Percentiles rank a stretch among this genome's conserved stretches.
These are phyloP conservation scores for Fusarium buxicola DNA, from an alignment of 2,329 filamentous ascomycete species.

Conservation along the genomic window DNA sequence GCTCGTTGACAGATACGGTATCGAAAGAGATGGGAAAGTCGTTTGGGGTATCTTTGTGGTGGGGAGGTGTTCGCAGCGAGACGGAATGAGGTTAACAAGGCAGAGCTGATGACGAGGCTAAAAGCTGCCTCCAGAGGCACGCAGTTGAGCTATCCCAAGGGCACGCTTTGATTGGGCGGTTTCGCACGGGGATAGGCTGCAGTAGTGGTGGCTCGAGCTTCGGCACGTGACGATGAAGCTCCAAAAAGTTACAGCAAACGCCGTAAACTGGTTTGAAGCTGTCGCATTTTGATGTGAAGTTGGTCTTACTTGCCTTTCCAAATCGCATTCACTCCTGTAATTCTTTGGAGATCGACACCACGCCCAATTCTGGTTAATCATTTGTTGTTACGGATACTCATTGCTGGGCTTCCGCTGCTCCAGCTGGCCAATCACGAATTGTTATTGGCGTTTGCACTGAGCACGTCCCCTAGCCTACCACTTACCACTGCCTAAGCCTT, in stretches of 20 bases:
- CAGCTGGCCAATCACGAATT: constrained; percentile 39
- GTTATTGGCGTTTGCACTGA: constrained; percentile 7
- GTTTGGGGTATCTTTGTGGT: constrained; percentile 41
- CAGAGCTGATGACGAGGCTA: constrained; percentile 67
- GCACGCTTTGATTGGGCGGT: constrained; percentile 44
- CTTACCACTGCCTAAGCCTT: constrained; percentile 23
- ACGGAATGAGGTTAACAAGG: constrained; percentile 43
- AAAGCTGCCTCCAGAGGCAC: constrained; percentile 59
- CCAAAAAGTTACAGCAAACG: constrained; percentile 32
- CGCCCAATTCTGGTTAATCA: constrained; percentile 9
- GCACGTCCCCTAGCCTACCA: constrained; percentile 43
- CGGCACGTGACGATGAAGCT: constrained; percentile 44
- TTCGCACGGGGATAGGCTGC: constrained; percentile 19
- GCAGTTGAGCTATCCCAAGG: constrained; percentile 37
- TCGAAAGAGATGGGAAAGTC: constrained; percentile 23
- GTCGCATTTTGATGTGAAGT: not conserved
- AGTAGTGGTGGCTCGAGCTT: constrained; percentile 33
- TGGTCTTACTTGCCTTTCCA: not conserved
- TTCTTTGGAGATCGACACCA: constrained; percentile 6
- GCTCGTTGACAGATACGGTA: not conserved
- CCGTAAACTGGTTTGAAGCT: constrained; percentile 11
- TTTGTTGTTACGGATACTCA: constrained; percentile 8
- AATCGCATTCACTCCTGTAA: not conserved
- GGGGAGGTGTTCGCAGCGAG: constrained; percentile 35
- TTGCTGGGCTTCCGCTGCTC: constrained; percentile 16